phyloP scores from a whole-genome alignment of 1,284 basidiomycete species.

The Heterobasidion irregulare region DNA sequence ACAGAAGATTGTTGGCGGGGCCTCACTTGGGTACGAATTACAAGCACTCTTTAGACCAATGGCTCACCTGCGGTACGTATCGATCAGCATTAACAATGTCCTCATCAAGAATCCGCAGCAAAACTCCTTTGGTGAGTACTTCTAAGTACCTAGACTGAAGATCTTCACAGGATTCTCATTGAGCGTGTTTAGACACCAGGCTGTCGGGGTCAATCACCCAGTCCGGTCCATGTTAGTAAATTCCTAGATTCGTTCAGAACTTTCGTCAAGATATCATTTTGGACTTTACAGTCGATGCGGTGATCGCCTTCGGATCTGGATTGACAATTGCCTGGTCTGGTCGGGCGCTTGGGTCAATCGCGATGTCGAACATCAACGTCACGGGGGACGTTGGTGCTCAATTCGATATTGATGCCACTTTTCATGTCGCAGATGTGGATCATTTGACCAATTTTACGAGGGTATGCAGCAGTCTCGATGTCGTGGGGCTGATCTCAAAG shows the following conservation, averaged over 20 bases:
- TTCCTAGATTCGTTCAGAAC: not conserved
- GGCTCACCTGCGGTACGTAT: slow-evolving; percentile 1
- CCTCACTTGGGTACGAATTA: slow-evolving; percentile 39
- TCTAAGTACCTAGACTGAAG: not conserved
- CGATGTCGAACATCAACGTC: slow-evolving; percentile 52
- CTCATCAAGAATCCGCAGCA: slow-evolving; percentile 51
- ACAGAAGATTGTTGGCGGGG: slow-evolving; percentile 63
- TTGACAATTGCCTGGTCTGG: slow-evolving; percentile 59
- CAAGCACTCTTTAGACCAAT: slow-evolving; percentile 5
- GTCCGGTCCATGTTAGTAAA: slow-evolving; percentile 60
- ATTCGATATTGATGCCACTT: slow-evolving; percentile 48
- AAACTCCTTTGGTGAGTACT: slow-evolving; percentile 44
- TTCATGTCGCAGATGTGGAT: slow-evolving; percentile 52
- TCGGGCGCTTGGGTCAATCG: slow-evolving; percentile 50
- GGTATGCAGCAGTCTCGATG: slow-evolving; percentile 19
- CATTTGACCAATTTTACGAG: slow-evolving; percentile 64
- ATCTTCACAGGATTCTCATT: not conserved
- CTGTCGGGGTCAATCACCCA: slow-evolving; percentile 65
- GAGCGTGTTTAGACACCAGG: slow-evolving; percentile 32
- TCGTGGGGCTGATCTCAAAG: not conserved
- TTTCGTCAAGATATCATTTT: not conserved
- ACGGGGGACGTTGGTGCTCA: slow-evolving; percentile 56
- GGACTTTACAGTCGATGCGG: slow-evolving; percentile 50
- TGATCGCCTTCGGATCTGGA: slow-evolving; percentile 58
- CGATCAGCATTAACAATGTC: slow-evolving; percentile 43